Evolutionary conservation across 1,284 basidiomycete species (phyloP).

Genomic region (Naganishia sp.): DNA sequence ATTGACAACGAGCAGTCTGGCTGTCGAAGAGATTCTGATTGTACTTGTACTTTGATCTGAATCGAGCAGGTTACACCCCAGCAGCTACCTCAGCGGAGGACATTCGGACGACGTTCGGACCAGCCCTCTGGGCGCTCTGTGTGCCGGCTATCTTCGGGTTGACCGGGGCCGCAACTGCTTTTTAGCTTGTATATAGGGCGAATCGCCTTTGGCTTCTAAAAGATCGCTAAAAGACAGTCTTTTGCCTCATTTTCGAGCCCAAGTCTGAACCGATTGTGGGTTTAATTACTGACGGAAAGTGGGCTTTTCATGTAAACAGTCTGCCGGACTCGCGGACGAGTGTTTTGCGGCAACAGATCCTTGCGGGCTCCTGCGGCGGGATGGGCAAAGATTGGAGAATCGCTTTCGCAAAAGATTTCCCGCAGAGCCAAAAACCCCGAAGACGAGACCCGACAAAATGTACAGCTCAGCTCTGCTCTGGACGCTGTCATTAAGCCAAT

Average conservation of each 20-base stretch:
- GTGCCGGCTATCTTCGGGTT: constrained; percentile 23
- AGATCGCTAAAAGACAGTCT: too few species aligned
- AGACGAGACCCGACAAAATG: not conserved
- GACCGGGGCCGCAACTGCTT: constrained; percentile 10
- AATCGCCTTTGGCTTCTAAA: too few species aligned
- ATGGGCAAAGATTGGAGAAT: constrained; percentile 3
- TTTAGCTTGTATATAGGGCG: not conserved
- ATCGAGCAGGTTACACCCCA: constrained; percentile 7
- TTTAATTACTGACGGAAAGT: not conserved
- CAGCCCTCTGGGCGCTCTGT: not conserved
- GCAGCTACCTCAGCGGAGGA: not conserved
- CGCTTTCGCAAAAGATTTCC: constrained; percentile 14
- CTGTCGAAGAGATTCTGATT: not conserved
- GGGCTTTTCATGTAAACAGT: not conserved
- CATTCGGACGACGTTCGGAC: not conserved
- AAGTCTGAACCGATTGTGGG: too few species aligned
- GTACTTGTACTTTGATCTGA: constrained; percentile 11
- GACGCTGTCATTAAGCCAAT: not conserved
- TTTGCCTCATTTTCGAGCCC: accelerated
- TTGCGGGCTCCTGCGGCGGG: not conserved
- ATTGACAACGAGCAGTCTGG: not conserved
- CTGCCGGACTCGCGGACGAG: constrained; percentile 9
- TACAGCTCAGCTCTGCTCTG: not conserved
- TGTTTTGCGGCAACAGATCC: not conserved
- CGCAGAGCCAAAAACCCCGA: not conserved